A percentile compares a stretch with the other conserved stretches of the same genome.
These are phyloP conservation scores for Flaveria brownii DNA, from an alignment of 129 eudicot species.

Conservation along the genomic window DNA sequence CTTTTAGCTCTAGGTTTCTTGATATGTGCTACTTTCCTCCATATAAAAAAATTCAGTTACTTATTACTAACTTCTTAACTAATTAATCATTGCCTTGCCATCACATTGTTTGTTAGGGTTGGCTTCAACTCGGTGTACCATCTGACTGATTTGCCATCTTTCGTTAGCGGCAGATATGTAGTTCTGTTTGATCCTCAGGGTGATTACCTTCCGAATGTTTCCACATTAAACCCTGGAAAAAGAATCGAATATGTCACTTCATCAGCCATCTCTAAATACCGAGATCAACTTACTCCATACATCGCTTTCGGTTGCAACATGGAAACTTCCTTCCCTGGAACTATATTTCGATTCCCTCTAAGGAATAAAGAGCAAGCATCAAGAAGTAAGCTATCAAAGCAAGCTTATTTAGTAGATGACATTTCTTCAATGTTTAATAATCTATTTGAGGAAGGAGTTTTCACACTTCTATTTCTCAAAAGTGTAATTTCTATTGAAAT, in stretches of 20 bases:
- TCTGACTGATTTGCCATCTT: slow-evolving; percentile 95
- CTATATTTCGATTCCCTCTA: slow-evolving; percentile 94
- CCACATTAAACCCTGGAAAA: slow-evolving; percentile 92
- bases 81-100: slow-evolving; percentile 21
- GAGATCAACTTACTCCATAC: slow-evolving; percentile 90
- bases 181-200: slow-evolving; percentile 99
- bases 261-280: slow-evolving; percentile 75
- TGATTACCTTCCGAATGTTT: slow-evolving; percentile 83
- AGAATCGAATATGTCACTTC: slow-evolving; percentile 88
- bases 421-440: slow-evolving; percentile 65
- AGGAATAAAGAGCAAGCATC: slow-evolving; percentile 88
- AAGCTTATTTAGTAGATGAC: slow-evolving; percentile 83
- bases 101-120: slow-evolving; percentile 57
- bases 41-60: neutral
- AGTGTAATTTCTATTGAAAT: slow-evolving; percentile 76
- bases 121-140: slow-evolving; percentile 99
- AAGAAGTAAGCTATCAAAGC: slow-evolving; percentile 91
- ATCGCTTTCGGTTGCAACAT: slow-evolving; percentile 95
- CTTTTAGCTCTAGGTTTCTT: slow-evolving; percentile 16
- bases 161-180: slow-evolving; percentile 89
- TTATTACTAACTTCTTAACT: neutral
- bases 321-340: slow-evolving; percentile 75
- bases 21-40: slow-evolving; percentile 21
- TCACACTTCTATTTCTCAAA: slow-evolving; percentile 75
- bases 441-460: slow-evolving; percentile 85